Conservation (phyloP, 768 basidiomycete genomes). For the Trametes elegans region DNA sequence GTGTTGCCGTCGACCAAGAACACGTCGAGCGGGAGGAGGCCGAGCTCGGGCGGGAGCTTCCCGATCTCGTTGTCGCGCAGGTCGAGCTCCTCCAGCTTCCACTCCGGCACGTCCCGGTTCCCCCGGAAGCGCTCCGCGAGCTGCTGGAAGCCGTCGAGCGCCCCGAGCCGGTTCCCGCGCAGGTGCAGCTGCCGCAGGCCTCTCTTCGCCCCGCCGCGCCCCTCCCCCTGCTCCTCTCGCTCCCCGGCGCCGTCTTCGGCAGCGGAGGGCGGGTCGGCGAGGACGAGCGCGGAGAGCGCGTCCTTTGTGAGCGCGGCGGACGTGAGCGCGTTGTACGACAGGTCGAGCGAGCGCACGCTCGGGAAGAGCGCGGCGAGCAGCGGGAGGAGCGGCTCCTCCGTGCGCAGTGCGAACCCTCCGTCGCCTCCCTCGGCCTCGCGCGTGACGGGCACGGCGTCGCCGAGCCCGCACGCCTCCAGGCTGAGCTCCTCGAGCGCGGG, state of each 20-base stretch:
- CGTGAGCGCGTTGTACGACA: constrained; percentile 74
- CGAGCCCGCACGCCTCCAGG: constrained; percentile 70
- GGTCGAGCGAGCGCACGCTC: constrained; percentile 60
- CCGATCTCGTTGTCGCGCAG: constrained; percentile 78
- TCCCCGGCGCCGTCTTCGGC: neutral
- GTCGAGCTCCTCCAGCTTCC: constrained; percentile 83
- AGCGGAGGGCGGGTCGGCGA: constrained; percentile 33
- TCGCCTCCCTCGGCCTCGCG: constrained; percentile 23
- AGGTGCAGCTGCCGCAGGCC: constrained; percentile 67
- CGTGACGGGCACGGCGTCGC: constrained; percentile 54
- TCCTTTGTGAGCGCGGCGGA: constrained; percentile 49
- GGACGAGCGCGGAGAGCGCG: constrained; percentile 48
- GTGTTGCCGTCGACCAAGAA: constrained; percentile 83
- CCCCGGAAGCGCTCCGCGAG: constrained; percentile 67
- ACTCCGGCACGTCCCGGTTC: constrained; percentile 57
- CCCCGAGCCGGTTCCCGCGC: constrained; percentile 63
- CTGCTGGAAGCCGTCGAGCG: constrained; percentile 59
- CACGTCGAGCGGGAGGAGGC: constrained; percentile 74
- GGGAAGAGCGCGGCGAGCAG: constrained; percentile 70
- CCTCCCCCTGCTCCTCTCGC: neutral
- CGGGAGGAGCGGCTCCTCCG: constrained; percentile 54
- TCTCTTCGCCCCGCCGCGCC: constrained; percentile 33
- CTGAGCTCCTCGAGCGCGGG: constrained; percentile 72
- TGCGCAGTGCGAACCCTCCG: constrained; percentile 40
- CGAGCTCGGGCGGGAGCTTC: constrained; percentile 66